These are phyloP conservation scores for Nematocida major DNA, from an alignment of 371 early-diverging fungal genomes.

Conservation along the genomic window DNA sequence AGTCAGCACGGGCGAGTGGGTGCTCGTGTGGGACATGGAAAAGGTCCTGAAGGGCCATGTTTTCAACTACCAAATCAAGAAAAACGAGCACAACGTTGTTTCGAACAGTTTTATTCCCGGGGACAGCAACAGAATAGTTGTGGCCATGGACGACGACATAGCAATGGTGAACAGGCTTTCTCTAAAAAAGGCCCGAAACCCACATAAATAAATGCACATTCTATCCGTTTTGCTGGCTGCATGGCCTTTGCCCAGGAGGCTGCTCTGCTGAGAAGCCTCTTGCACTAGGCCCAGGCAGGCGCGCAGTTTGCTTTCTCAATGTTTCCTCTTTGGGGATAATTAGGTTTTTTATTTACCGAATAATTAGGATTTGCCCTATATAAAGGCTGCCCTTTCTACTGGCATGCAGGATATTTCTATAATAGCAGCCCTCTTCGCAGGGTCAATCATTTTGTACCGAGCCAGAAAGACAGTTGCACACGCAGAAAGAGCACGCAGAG, in stretches of 20 bases:
- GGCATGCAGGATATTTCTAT: neutral
- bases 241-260: neutral
- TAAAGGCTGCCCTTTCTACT: neutral
- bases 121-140: conserved; percentile 70
- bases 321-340: neutral
- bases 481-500: neutral
- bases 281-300: no score
- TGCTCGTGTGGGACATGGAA: conserved; percentile 83
- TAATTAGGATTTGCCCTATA: neutral
- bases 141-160: conserved; percentile 67
- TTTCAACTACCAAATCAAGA: conserved; percentile 75
- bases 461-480: no score
- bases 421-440: neutral
- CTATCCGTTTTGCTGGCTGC: neutral
- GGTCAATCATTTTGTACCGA: no score
- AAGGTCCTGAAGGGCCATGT: conserved; percentile 71
- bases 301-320: neutral
- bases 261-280: no score
- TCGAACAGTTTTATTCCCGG: conserved; percentile 78
- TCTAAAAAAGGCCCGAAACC: conserved; percentile 52
- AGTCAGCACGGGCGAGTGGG: conserved; percentile 76
- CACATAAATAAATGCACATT: neutral
- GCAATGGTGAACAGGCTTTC: conserved; percentile 46
- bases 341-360: neutral
- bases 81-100: conserved; percentile 72